phyloP scores from a whole-genome alignment of 345 rosid genomes.

The Rhodamnia argentea region DNA sequence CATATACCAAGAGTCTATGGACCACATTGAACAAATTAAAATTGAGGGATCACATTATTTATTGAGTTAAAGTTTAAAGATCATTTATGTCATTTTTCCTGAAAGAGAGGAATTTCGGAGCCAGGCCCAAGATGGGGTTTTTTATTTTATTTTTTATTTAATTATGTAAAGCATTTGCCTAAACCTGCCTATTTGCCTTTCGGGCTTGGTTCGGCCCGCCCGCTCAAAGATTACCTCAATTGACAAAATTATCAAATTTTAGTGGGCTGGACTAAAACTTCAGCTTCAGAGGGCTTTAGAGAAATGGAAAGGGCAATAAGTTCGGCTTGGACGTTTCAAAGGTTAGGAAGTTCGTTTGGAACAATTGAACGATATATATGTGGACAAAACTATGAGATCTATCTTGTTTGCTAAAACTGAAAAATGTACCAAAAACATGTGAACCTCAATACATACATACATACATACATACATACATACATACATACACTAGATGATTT shows the following conservation, averaged over 20 bases:
- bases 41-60: too few species aligned
- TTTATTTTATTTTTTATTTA: too few species aligned
- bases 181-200: neutral
- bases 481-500: neutral
- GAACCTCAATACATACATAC: too few species aligned
- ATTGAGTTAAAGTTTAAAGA: too few species aligned
- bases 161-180: neutral
- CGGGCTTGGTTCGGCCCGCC: neutral
- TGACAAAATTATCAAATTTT: too few species aligned
- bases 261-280: neutral
- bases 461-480: too few species aligned
- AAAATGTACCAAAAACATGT: neutral
- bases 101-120: neutral
- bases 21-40: too few species aligned
- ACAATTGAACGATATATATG: neutral
- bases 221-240: neutral
- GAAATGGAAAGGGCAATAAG: neutral
- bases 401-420: neutral
- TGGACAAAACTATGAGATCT: neutral
- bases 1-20: too few species aligned
- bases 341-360: neutral
- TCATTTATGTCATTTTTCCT: too few species aligned
- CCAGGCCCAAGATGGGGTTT: neutral
- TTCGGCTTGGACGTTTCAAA: neutral
- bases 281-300: neutral